A percentile compares a stretch with the other conserved stretches of the same genome.
These are phyloP conservation scores for Glycine soja DNA, from an alignment of 306 rosid genomes.

Conservation along the genomic window DNA sequence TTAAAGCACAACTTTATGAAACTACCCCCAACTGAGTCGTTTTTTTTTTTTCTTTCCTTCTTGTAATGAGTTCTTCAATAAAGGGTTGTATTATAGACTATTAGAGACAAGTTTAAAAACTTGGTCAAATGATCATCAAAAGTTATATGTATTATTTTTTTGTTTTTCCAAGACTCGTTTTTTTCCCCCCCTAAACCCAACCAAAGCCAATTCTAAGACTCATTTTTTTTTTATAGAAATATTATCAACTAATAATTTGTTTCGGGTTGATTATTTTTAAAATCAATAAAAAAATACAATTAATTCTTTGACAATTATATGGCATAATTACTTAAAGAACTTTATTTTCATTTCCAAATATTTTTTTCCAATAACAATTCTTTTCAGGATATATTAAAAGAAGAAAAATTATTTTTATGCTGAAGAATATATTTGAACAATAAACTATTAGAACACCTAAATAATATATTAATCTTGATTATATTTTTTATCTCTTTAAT, in stretches of 20 bases:
- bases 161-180: background rate
- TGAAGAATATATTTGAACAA: background rate
- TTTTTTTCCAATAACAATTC: background rate
- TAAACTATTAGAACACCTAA: background rate
- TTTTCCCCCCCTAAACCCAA: too few relatives aligned
- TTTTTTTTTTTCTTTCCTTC: too few relatives aligned
- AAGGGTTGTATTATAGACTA: too few relatives aligned
- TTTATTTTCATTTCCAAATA: background rate
- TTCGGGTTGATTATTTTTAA: background rate
- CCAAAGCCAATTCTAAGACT: too few relatives aligned
- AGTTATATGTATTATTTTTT: background rate
- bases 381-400: background rate
- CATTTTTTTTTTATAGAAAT: background rate
- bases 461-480: background rate
- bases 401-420: background rate
- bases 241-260: background rate
- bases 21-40: too few relatives aligned
- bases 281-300: background rate
- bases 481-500: background rate
- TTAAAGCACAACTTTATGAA: too few relatives aligned
- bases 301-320: background rate
- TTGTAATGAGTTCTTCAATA: too few relatives aligned
- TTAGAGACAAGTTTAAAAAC: too few relatives aligned
- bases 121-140: too few relatives aligned
- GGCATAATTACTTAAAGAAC: background rate